Conservation (phyloP, 768 basidiomycete genomes). For the Strobilomyces dryophilus region DNA sequence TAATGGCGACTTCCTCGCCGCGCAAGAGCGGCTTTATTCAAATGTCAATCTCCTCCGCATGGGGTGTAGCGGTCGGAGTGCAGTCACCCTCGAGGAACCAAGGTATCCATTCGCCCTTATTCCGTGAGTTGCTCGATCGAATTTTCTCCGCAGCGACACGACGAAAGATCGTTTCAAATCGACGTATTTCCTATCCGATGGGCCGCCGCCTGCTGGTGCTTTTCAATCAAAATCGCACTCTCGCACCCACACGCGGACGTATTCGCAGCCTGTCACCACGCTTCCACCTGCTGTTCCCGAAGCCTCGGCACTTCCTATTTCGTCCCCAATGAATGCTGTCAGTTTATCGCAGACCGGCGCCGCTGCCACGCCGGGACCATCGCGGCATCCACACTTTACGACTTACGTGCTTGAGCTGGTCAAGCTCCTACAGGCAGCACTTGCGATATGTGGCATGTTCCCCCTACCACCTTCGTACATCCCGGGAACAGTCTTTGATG, state of each 20-base stretch:
- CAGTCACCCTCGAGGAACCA: slow-evolving; percentile 74
- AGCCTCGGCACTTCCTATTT: slow-evolving; percentile 21
- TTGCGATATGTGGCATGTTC: slow-evolving; percentile 70
- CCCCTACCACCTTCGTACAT: slow-evolving; percentile 22
- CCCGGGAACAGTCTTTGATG: slow-evolving; percentile 40
- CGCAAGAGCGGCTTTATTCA: slow-evolving; percentile 65
- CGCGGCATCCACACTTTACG: slow-evolving; percentile 45
- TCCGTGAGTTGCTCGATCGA: slow-evolving; percentile 5
- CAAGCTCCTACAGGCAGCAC: slow-evolving; percentile 65
- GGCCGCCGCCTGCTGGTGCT: slow-evolving; percentile 15
- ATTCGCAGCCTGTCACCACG: slow-evolving; percentile 25
- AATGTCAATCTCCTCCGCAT: slow-evolving; percentile 84
- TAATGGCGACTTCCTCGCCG: slow-evolving; percentile 55
- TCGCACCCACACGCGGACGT: slow-evolving; percentile 26
- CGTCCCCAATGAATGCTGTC: slow-evolving; percentile 12
- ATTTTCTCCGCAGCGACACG: slow-evolving; percentile 49
- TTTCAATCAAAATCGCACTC: slow-evolving; percentile 30
- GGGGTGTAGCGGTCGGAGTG: slow-evolving; percentile 76
- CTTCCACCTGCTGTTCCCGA: slow-evolving; percentile 22
- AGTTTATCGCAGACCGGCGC: slow-evolving; percentile 12
- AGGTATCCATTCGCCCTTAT: slow-evolving; percentile 35
- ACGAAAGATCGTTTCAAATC: slow-evolving; percentile 79
- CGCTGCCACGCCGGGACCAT: slow-evolving; percentile 6
- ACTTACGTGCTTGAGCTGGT: slow-evolving; percentile 72
- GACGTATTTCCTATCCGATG: slow-evolving; percentile 58